Conservation (phyloP, 2,329 filamentous ascomycete species). For the Colletotrichum navitas region DNA sequence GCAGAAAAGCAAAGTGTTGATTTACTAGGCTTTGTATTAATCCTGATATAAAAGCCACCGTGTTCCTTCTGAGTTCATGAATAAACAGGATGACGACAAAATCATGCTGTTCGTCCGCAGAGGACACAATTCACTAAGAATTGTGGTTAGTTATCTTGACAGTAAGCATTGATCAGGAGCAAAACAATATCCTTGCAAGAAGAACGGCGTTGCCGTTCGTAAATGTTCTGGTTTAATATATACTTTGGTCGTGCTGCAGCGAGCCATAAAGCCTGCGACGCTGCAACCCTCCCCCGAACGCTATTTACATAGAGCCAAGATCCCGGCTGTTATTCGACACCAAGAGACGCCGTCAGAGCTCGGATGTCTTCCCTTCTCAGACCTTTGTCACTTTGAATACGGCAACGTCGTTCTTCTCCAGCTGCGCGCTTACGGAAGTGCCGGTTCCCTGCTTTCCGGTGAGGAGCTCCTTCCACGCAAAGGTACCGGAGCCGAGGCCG, state of each 20-base stretch:
- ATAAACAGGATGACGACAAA: too few species aligned
- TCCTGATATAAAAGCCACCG: too few species aligned
- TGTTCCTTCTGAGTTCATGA: too few species aligned
- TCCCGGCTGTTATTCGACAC: neutral
- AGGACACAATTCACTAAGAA: too few species aligned
- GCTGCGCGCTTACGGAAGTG: neutral
- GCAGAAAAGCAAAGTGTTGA: too few species aligned
- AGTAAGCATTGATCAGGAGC: too few species aligned
- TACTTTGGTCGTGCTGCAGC: neutral
- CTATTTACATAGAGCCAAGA: neutral
- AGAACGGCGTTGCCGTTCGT: too few species aligned
- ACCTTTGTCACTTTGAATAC: neutral
- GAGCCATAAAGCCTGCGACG: neutral
- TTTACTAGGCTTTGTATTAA: too few species aligned
- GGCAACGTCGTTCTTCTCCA: neutral
- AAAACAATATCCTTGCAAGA: too few species aligned
- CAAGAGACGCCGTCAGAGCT: neutral
- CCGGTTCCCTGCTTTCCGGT: constrained; percentile 1
- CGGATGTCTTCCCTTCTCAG: neutral
- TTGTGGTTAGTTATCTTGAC: too few species aligned
- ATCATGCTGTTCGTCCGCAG: too few species aligned
- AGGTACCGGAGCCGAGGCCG: neutral
- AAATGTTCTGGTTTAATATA: neutral
- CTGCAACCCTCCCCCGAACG: neutral
- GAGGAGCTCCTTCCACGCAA: neutral